These are phyloP conservation scores for Croton laevigatus DNA, from an alignment of 441 rosid species.

Conservation along the genomic window DNA sequence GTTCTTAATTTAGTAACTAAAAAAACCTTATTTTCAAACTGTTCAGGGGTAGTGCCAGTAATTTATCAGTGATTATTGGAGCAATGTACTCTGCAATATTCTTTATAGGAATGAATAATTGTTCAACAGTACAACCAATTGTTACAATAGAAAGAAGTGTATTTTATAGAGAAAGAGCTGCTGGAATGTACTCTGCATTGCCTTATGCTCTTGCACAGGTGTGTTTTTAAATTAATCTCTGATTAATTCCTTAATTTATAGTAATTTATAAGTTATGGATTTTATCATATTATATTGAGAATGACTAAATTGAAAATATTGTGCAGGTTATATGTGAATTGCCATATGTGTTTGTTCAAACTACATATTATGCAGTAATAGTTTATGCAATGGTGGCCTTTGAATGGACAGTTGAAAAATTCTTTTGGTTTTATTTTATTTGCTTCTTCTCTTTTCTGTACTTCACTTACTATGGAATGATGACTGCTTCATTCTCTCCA, in stretches of 20 bases:
- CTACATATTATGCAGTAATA: conserved; percentile 61
- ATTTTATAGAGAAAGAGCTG: conserved; percentile 88
- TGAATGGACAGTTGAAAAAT: conserved; percentile 74
- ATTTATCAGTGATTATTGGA: conserved; percentile 74
- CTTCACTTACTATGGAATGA: conserved; percentile 99
- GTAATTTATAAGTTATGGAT: too few relatives aligned
- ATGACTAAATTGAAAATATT: too few relatives aligned
- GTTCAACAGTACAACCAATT: conserved; percentile 78
- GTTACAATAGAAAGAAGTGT: conserved; percentile 82
- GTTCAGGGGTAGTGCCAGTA: conserved; percentile 45
- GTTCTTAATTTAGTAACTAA: not conserved
- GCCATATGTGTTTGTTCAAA: conserved; percentile 72
- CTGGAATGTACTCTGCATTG: conserved; percentile 90
- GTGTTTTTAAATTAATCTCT: conserved; percentile 2
- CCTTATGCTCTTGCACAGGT: conserved; percentile 97
- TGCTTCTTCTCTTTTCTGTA: conserved; percentile 85
- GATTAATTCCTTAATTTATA: too few relatives aligned
- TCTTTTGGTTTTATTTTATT: conserved; percentile 86
- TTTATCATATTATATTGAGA: too few relatives aligned
- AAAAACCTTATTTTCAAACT: not conserved
- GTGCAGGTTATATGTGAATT: conserved; percentile 75
- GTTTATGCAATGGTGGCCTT: conserved; percentile 84
- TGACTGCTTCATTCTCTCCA: conserved; percentile 85
- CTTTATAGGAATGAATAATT: conserved; percentile 71
- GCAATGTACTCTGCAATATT: conserved; percentile 82